Evolutionary conservation across 441 rosid species (phyloP).

Genomic region (Caryocar brasiliense): DNA sequence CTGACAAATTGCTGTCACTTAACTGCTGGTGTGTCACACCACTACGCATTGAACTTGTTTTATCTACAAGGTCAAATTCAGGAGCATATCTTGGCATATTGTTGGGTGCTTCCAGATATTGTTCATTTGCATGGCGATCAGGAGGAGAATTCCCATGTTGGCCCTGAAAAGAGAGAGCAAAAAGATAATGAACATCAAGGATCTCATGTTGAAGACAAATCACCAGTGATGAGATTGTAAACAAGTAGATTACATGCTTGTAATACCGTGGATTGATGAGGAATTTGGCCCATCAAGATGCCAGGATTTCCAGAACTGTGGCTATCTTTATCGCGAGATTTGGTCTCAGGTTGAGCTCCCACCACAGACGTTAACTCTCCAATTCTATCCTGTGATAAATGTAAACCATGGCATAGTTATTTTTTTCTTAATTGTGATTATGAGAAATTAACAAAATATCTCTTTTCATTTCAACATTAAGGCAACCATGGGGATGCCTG

Average conservation of each 20-base stretch:
- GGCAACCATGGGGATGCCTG: too few species aligned
- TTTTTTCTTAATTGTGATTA: neutral
- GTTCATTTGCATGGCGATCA: conserved; percentile 21
- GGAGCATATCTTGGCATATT: conserved; percentile 16
- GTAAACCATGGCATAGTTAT: conserved; percentile 4
- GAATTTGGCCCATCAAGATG: conserved; percentile 23
- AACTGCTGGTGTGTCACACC: conserved; percentile 20
- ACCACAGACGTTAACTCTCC: conserved; percentile 34
- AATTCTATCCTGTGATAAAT: conserved; percentile 57
- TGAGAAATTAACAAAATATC: too few species aligned
- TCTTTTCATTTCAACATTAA: too few species aligned
- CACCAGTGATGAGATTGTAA: conserved; percentile 5
- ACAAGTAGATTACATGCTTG: conserved; percentile 31
- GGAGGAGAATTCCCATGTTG: conserved; percentile 22
- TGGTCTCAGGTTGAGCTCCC: conserved; percentile 34
- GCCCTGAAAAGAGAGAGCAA: conserved; percentile 17
- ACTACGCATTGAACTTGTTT: conserved; percentile 12
- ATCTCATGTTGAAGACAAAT: neutral
- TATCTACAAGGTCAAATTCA: conserved; percentile 15
- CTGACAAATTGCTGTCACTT: conserved; percentile 21
- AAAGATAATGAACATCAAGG: neutral
- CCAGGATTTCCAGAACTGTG: conserved; percentile 18
- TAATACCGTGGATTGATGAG: conserved; percentile 40
- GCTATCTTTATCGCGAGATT: conserved; percentile 25
- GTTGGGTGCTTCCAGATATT: conserved; percentile 20